phyloP scores from a whole-genome alignment of 179 eudicot species.

The Beta lomatogona region DNA sequence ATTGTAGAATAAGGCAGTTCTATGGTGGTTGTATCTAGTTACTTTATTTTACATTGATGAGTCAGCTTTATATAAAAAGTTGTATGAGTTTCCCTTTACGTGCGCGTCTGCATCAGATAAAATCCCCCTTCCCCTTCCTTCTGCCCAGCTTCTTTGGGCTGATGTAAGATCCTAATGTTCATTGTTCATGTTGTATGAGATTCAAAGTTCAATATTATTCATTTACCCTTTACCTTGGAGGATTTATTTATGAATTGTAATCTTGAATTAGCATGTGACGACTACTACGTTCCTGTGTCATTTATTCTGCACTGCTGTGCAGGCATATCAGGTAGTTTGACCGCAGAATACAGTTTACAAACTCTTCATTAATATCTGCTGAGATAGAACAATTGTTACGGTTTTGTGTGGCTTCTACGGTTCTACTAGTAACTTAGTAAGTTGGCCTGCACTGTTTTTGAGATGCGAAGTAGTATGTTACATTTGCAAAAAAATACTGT shows the following conservation, averaged over 20 bases:
- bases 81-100: not conserved
- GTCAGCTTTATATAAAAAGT: not conserved
- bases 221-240: not conserved
- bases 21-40: not conserved
- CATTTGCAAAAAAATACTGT: no score
- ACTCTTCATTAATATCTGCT: no score
- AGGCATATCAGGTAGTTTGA: no score
- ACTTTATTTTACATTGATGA: not conserved
- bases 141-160: constrained; percentile 1
- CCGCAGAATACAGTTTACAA: no score
- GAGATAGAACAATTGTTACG: no score
- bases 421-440: no score
- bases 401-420: no score
- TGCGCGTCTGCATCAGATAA: not conserved
- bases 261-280: not conserved
- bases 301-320: no score
- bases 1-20: constrained; percentile 3
- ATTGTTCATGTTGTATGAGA: not conserved
- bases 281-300: no score
- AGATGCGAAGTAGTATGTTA: no score
- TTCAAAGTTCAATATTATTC: not conserved
- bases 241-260: not conserved
- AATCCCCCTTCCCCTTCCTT: not conserved
- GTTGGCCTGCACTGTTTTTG: no score
- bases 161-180: not conserved